These are phyloP conservation scores for Acacia acuminata DNA, from an alignment of 306 rosid genomes.

Conservation along the genomic window DNA sequence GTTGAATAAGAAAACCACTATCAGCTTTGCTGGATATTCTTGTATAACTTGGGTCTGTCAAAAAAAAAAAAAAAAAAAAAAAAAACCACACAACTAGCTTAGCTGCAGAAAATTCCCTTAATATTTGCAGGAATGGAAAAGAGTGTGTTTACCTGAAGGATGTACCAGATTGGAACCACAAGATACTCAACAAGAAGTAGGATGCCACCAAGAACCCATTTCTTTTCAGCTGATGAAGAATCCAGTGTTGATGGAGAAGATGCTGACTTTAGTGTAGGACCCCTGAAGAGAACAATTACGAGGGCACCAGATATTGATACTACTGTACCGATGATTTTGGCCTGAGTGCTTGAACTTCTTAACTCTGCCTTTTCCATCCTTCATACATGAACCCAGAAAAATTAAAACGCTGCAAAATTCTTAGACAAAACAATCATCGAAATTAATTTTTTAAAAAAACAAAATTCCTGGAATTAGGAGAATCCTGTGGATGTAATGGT, in stretches of 20 bases:
- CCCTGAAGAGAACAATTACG: slow-evolving; percentile 47
- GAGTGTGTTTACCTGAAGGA: slow-evolving; percentile 37
- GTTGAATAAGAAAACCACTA: slow-evolving; percentile 50
- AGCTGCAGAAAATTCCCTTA: background rate
- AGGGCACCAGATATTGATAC: slow-evolving; percentile 55
- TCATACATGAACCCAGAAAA: slow-evolving; percentile 1
- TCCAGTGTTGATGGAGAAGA: background rate
- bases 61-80: background rate
- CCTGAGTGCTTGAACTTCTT: slow-evolving; percentile 44
- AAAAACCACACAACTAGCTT: background rate
- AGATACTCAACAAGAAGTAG: slow-evolving; percentile 35
- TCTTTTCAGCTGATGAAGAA: background rate
- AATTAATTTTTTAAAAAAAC: background rate
- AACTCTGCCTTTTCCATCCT: slow-evolving; percentile 50
- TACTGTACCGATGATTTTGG: slow-evolving; percentile 46
- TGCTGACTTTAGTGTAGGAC: slow-evolving; percentile 34
- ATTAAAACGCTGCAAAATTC: background rate
- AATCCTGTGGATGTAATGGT: background rate
- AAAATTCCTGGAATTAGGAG: background rate
- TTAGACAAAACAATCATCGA: background rate
- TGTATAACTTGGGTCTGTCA: background rate
- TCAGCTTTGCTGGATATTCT: slow-evolving; percentile 48
- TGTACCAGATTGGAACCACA: slow-evolving; percentile 34
- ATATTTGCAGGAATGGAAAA: background rate
- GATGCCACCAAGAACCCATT: slow-evolving; percentile 48